phyloP scores from a whole-genome alignment of 768 basidiomycete genomes.

The Phylloporus rhodoxanthus region DNA sequence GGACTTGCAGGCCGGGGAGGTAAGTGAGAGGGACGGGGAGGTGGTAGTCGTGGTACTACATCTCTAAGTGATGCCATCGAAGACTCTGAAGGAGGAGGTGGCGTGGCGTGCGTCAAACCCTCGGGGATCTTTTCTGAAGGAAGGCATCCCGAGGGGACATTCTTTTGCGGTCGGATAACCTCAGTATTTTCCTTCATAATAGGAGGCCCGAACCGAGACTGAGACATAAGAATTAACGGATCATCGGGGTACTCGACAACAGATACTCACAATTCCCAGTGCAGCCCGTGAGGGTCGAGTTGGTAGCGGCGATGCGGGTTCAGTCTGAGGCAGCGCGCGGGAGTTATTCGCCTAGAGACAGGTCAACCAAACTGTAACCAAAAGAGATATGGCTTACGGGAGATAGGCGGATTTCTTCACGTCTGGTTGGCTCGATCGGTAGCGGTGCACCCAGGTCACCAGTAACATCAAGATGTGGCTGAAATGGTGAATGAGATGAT shows the following conservation, averaged over 20 bases:
- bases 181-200: conserved; percentile 18
- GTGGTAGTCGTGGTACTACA: neutral
- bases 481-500: conserved; percentile 6
- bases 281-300: conserved; percentile 16
- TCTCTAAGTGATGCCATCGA: conserved; percentile 20
- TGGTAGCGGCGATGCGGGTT: conserved; percentile 1
- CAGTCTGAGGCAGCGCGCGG: conserved; percentile 6
- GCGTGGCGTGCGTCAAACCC: conserved; percentile 17
- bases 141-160: conserved; percentile 16
- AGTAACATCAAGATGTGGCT: conserved; percentile 16
- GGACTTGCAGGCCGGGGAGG: conserved; percentile 21
- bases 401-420: conserved; percentile 11
- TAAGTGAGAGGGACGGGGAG: conserved; percentile 14
- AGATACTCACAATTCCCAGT: conserved; percentile 13
- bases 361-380: conserved; percentile 1
- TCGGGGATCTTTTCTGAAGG: conserved; percentile 13
- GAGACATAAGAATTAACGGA: neutral
- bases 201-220: conserved; percentile 33
- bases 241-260: too few relatives aligned
- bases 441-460: conserved; percentile 1
- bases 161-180: neutral
- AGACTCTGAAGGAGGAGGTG: conserved; percentile 29
- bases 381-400: conserved; percentile 11
- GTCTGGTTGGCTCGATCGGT: conserved; percentile 5
- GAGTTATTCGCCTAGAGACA: conserved; percentile 3